A percentile compares a stretch with the other conserved stretches of the same genome.
Evolutionary conservation across 495 filamentous ascomycete genomes (phyloP).

Genomic region (Apiosordaria backusii): DNA sequence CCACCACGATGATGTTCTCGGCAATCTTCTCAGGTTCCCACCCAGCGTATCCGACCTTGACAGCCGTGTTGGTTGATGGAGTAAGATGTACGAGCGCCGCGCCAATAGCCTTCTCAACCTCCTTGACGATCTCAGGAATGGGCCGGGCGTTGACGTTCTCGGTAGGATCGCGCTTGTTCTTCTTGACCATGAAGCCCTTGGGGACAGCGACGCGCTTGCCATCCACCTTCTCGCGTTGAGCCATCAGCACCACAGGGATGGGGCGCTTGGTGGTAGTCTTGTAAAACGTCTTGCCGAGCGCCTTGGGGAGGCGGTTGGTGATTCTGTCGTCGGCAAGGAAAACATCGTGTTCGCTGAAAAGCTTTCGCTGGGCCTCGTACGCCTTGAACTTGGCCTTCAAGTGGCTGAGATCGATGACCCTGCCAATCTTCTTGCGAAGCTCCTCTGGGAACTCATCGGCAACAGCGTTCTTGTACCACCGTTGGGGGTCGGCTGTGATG

Average conservation of each 20-base stretch:
- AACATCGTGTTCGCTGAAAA: constrained; percentile 77
- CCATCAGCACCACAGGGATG: constrained; percentile 71
- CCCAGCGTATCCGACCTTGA: constrained; percentile 68
- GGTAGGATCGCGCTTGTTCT: constrained; percentile 34
- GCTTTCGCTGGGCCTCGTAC: constrained; percentile 79
- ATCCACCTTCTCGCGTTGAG: constrained; percentile 58
- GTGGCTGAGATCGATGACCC: constrained; percentile 78
- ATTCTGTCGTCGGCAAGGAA: constrained; percentile 87
- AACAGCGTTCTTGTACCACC: constrained; percentile 84
- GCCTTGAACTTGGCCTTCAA: constrained; percentile 79
- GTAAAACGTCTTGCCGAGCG: constrained; percentile 87
- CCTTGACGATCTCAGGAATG: constrained; percentile 57
- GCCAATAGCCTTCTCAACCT: constrained; percentile 67
- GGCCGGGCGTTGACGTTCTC: constrained; percentile 40
- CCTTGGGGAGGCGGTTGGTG: constrained; percentile 66
- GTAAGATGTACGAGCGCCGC: constrained; percentile 58
- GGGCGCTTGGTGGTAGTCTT: constrained; percentile 73
- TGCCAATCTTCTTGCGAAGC: constrained; percentile 67
- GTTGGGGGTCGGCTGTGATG: constrained; percentile 71
- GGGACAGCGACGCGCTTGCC: constrained; percentile 59
- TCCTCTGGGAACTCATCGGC: constrained; percentile 65
- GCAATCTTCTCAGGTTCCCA: constrained; percentile 70
- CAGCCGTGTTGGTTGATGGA: constrained; percentile 34
- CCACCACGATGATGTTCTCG: constrained; percentile 74
- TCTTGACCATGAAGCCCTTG: constrained; percentile 39